phyloP scores from a whole-genome alignment of 805 yeast species.

The Ogataea saltuana region DNA sequence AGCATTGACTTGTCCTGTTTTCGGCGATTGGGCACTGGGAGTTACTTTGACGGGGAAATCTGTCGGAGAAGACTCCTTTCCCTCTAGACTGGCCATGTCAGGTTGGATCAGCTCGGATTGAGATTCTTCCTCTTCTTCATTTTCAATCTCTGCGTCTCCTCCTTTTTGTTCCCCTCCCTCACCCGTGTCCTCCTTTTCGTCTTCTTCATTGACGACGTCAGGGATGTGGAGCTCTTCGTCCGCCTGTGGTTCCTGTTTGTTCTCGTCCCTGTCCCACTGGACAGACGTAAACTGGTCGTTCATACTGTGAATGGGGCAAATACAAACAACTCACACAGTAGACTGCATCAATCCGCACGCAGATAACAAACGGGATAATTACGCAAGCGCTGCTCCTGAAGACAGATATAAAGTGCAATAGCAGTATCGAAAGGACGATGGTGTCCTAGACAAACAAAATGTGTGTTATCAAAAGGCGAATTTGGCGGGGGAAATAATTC shows the following conservation, averaged over 20 bases:
- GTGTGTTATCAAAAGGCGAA: conserved; percentile 4
- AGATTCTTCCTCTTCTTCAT: conserved; percentile 10
- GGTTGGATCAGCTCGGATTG: conserved; percentile 15
- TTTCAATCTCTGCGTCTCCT: background rate
- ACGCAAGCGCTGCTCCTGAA: too few species aligned
- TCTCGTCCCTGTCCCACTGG: conserved; percentile 55
- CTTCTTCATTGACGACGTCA: conserved; percentile 6
- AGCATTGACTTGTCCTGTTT: too few species aligned
- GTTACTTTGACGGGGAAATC: too few species aligned
- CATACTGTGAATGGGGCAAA: conserved; percentile 24
- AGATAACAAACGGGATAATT: too few species aligned
- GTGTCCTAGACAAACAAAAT: too few species aligned
- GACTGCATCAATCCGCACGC: too few species aligned
- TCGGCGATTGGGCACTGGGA: too few species aligned
- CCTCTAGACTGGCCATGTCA: background rate
- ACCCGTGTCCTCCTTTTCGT: conserved; percentile 5
- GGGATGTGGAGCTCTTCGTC: conserved; percentile 8
- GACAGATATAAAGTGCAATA: too few species aligned
- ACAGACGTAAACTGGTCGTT: conserved; percentile 56
- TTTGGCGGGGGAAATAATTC: conserved; percentile 1
- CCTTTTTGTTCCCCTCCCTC: too few species aligned
- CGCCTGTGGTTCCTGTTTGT: background rate
- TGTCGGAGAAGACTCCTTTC: too few species aligned
- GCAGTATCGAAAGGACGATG: too few species aligned
- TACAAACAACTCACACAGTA: too few species aligned